Percentiles rank a stretch among this genome's conserved stretches.
phyloP scores from a whole-genome alignment of 1,139 yeast species.

The Eremothecium sinecaudum region DNA sequence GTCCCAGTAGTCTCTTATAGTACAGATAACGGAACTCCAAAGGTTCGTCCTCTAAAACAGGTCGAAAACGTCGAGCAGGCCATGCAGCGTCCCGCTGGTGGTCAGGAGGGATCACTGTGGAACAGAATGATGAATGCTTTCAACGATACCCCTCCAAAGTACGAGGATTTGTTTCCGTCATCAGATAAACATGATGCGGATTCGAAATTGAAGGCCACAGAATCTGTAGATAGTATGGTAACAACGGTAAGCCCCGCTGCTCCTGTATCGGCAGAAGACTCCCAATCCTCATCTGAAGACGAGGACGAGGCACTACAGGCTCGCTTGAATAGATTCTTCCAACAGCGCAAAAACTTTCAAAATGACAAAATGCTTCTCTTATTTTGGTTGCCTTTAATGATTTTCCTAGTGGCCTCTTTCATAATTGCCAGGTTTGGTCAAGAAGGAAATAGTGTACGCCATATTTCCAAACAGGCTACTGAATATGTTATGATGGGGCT shows the following conservation, averaged over 20 bases:
- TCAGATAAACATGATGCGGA: conserved; percentile 10
- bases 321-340: conserved; percentile 45
- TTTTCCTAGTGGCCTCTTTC: conserved; percentile 44
- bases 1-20: neutral
- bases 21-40: neutral
- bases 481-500: conserved; percentile 43
- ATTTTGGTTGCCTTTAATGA: conserved; percentile 75
- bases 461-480: conserved; percentile 33
- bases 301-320: conserved; percentile 45
- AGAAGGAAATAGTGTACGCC: conserved; percentile 24
- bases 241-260: conserved; percentile 22
- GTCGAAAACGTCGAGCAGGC: neutral
- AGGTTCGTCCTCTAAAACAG: neutral
- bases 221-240: conserved; percentile 34
- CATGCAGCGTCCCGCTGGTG: neutral
- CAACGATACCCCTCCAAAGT: conserved; percentile 56
- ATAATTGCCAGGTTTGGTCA: conserved; percentile 47
- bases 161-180: conserved; percentile 72
- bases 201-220: conserved; percentile 23
- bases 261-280: conserved; percentile 17
- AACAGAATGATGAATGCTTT: conserved; percentile 54
- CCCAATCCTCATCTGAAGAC: conserved; percentile 27
- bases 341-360: conserved; percentile 56
- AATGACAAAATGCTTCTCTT: conserved; percentile 80
- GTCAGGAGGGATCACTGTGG: conserved; percentile 40